phyloP scores from a whole-genome alignment of 192 early-diverging fungal genomes.

The Rhizophagus prolifer region DNA sequence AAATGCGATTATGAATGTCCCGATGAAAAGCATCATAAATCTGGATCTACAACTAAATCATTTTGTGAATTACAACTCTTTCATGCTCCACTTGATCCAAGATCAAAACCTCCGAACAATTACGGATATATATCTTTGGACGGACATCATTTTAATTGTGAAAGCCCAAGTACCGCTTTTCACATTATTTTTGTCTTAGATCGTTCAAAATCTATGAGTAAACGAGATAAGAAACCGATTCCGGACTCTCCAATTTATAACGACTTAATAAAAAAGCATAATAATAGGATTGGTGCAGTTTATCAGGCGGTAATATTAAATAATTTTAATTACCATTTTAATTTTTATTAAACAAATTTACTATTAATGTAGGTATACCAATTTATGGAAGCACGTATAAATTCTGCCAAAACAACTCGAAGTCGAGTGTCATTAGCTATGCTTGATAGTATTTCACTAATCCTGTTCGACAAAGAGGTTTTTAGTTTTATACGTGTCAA shows the following conservation, averaged over 20 bases:
- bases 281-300: constrained; percentile 28
- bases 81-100: neutral
- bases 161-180: constrained; percentile 5
- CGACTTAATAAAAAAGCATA: neutral
- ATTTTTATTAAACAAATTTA: neutral
- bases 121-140: constrained; percentile 28
- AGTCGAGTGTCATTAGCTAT: neutral
- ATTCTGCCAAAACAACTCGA: neutral
- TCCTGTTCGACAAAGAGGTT: constrained; percentile 16
- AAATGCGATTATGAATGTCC: constrained; percentile 24
- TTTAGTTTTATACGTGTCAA: neutral
- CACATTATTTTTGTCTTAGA: constrained; percentile 32
- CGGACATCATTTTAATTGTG: constrained; percentile 30
- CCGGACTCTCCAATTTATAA: neutral
- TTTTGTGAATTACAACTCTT: constrained; percentile 18
- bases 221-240: constrained; percentile 6
- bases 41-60: neutral
- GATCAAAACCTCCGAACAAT: neutral
- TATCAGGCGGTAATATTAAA: constrained; percentile 16
- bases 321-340: neutral
- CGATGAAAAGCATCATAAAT: constrained; percentile 13
- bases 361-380: neutral
- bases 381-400: constrained; percentile 25
- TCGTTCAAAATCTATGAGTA: constrained; percentile 16
- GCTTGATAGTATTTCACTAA: constrained; percentile 24